Conservation (phyloP, 1,284 basidiomycete genomes). For the Fomitopsis schrenkii region DNA sequence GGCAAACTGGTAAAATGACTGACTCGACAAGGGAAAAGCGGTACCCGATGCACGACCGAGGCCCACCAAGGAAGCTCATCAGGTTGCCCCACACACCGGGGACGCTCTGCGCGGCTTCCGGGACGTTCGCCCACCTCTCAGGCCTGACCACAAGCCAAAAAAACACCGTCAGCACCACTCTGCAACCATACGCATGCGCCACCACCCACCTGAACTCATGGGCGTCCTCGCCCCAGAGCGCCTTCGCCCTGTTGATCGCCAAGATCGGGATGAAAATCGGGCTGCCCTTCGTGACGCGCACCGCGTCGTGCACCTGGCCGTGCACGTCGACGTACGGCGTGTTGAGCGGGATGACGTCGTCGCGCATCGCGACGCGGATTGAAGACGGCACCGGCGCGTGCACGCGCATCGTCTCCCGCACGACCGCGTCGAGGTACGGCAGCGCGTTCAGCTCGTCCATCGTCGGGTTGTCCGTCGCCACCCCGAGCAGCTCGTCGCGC, state of each 20-base stretch:
- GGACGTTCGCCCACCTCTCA: conserved; percentile 54
- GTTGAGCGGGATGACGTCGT: conserved; percentile 39
- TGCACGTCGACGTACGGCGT: conserved; percentile 23
- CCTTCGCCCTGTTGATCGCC: conserved; percentile 40
- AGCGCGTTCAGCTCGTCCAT: conserved; percentile 59
- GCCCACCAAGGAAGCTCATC: conserved; percentile 47
- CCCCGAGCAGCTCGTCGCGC: conserved; percentile 56
- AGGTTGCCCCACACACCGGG: conserved; percentile 39
- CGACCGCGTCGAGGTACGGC: conserved; percentile 62
- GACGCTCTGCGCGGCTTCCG: conserved; percentile 38
- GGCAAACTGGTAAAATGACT: conserved; percentile 8
- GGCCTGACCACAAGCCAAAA: conserved; percentile 31
- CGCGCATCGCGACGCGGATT: conserved; percentile 44
- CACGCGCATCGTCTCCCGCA: conserved; percentile 71
- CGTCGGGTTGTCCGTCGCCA: conserved; percentile 32
- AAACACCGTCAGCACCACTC: not conserved
- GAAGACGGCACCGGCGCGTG: conserved; percentile 58
- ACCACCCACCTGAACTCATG: conserved; percentile 41
- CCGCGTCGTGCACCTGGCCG: conserved; percentile 22
- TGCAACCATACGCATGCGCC: not conserved
- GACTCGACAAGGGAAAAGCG: conserved; percentile 65
- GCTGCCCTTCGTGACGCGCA: conserved; percentile 40
- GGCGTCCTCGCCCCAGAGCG: conserved; percentile 55
- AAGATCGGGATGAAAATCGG: conserved; percentile 44
- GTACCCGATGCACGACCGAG: conserved; percentile 62